Evolutionary conservation across 441 rosid genomes (phyloP).

Genomic region (Aquilaria agallochum): DNA sequence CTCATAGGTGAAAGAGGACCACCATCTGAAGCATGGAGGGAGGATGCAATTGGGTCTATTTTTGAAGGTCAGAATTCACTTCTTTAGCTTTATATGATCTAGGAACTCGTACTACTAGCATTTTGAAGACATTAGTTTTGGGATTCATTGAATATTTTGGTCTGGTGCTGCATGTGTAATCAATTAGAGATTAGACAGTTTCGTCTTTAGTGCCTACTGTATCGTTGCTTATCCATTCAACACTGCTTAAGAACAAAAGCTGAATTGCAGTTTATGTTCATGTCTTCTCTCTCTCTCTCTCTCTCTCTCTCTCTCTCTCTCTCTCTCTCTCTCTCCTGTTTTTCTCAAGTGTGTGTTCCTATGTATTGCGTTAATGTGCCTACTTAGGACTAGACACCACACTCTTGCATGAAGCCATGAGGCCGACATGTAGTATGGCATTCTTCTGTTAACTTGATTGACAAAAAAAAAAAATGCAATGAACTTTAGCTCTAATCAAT

Average conservation of each 20-base stretch:
- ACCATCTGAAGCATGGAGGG: constrained; percentile 95
- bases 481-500: not conserved
- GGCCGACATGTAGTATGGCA: too few relatives aligned
- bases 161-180: not conserved
- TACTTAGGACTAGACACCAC: too few relatives aligned
- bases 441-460: too few relatives aligned
- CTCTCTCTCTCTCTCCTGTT: too few relatives aligned
- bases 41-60: constrained; percentile 97
- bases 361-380: too few relatives aligned
- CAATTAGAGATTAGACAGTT: not conserved
- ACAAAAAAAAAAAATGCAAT: too few relatives aligned
- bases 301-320: too few relatives aligned
- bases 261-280: constrained; percentile 5
- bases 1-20: constrained; percentile 87
- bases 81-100: constrained; percentile 4
- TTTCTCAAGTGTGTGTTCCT: too few relatives aligned
- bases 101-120: constrained; percentile 6
- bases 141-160: not conserved
- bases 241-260: too few relatives aligned
- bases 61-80: constrained; percentile 60
- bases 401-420: too few relatives aligned
- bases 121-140: not conserved
- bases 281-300: not conserved
- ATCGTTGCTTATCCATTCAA: too few relatives aligned
- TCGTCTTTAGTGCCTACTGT: too few relatives aligned